Evolutionary conservation across 2,329 filamentous ascomycete genomes (phyloP), one percentile per base, ranked within the genome.

Genomic region (Cladosporium sp.): DNA sequence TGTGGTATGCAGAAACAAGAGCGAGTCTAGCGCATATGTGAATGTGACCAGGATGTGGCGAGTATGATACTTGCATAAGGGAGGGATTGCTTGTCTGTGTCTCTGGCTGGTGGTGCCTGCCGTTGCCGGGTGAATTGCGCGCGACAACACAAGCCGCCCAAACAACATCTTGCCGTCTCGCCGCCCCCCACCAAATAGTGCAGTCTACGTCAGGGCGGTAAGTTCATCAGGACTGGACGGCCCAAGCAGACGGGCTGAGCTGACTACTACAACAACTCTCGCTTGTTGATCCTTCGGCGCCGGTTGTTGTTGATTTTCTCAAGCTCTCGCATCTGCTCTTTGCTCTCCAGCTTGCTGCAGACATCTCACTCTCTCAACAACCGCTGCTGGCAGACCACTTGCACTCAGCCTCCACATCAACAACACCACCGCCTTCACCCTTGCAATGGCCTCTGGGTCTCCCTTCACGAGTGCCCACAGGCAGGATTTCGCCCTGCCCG

Each of bases 401-500:
- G 30, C 34, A 38, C 41, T 58, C 34, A 24, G 1, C 24, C 34
- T 36, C 18, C n/a, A 58, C 30, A 58, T 30, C 55, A 15, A 28
- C 38, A 24, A 44, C 38, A 51, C 38, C 28, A 11, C 38, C 24
- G 10, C 21, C 28, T 3, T 14, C 18, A 14, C 15, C 32, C 11
- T 36, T 34, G 34, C 62, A n/a, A 58, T 65, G 52, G 52, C 62
- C 36, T 58, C 52, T 12, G 62, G 14, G 30, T 58, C 55, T 14
- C 62, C 62, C 28, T 65, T 65, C 64, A 65, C 67, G 58, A 61
- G 66, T 55, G 60, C 38, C 65, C 63, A 65, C 32, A 68, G 67
- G 58, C 66, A 72, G 57, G 69, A 73, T 59, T 73, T 73, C 65
- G 64, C 68, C 51, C 67, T 75, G 54, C 71, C 73, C 24, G 78